phyloP scores from a whole-genome alignment of 192 early-diverging fungal genomes.

The Coemansia reversa region DNA sequence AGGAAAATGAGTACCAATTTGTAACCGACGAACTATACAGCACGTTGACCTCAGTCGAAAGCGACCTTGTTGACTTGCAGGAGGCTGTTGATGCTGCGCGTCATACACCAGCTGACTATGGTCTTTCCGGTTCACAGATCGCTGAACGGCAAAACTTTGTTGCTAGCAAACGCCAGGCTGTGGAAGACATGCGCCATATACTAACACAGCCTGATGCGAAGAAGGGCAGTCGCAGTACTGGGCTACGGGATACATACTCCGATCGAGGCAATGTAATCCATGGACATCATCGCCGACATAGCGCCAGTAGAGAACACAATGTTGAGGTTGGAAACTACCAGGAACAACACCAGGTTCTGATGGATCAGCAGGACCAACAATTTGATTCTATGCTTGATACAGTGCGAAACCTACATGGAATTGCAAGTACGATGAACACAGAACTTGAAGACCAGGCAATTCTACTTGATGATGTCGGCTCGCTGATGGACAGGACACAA shows the following conservation, averaged over 20 bases:
- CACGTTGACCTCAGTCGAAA: constrained; percentile 35
- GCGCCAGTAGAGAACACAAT: background rate
- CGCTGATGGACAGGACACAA: constrained; percentile 41
- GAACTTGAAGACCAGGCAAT: constrained; percentile 54
- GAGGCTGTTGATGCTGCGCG: constrained; percentile 45
- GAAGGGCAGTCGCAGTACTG: background rate
- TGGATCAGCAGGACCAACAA: constrained; percentile 54
- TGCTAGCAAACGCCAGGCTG: constrained; percentile 20
- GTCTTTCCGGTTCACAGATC: constrained; percentile 30
- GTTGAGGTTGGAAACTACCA: constrained; percentile 37
- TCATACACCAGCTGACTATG: constrained; percentile 39
- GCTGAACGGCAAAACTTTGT: constrained; percentile 44
- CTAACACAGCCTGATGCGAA: constrained; percentile 17
- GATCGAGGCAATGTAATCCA: background rate
- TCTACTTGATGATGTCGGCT: constrained; percentile 43
- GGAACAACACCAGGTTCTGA: constrained; percentile 48
- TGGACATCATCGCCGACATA: background rate
- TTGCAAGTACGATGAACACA: constrained; percentile 53
- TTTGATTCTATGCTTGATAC: constrained; percentile 52
- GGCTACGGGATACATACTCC: background rate
- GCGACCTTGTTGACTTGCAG: constrained; percentile 44
- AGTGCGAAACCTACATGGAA: constrained; percentile 53
- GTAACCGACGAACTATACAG: constrained; percentile 53
- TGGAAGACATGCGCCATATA: constrained; percentile 37
- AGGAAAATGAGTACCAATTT: constrained; percentile 55